Evolutionary conservation across 1,284 basidiomycete genomes (phyloP).

Genomic region (Waitea zeae): DNA sequence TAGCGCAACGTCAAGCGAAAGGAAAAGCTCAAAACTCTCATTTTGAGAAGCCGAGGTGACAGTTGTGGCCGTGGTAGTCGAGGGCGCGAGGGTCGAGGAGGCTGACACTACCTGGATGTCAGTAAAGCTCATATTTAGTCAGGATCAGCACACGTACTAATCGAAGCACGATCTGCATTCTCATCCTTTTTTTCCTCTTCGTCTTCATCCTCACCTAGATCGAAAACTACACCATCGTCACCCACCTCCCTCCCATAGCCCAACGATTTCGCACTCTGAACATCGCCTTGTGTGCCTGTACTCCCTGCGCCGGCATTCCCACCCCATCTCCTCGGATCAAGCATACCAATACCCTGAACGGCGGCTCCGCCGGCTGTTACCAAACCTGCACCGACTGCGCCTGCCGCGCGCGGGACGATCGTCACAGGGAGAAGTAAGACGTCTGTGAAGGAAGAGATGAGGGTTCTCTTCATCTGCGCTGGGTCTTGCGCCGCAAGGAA

Average conservation of each 20-base stretch:
- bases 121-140: too few species aligned
- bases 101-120: neutral
- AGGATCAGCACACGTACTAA: neutral
- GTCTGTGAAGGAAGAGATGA: conserved; percentile 83
- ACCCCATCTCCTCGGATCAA: conserved; percentile 74
- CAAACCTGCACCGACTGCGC: conserved; percentile 62
- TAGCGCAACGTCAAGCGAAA: conserved; percentile 83
- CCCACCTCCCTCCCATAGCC: too few species aligned
- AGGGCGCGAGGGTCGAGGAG: conserved; percentile 4
- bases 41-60: conserved; percentile 6
- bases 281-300: conserved; percentile 9
- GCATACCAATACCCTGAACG: conserved; percentile 74
- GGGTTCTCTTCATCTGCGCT: conserved; percentile 82
- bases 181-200: conserved; percentile 17
- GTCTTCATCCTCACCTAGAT: conserved; percentile 38
- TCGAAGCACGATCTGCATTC: conserved; percentile 10
- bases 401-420: conserved; percentile 82
- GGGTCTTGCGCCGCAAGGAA: conserved; percentile 82
- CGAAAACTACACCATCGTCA: conserved; percentile 33
- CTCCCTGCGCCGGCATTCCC: conserved; percentile 17
- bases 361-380: conserved; percentile 58
- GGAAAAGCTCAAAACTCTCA: conserved; percentile 58
- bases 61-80: conserved; percentile 2
- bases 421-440: conserved; percentile 86
- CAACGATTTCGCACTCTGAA: too few species aligned